Conservation (phyloP, 306 rosid species). For the Fragaria vesca region DNA sequence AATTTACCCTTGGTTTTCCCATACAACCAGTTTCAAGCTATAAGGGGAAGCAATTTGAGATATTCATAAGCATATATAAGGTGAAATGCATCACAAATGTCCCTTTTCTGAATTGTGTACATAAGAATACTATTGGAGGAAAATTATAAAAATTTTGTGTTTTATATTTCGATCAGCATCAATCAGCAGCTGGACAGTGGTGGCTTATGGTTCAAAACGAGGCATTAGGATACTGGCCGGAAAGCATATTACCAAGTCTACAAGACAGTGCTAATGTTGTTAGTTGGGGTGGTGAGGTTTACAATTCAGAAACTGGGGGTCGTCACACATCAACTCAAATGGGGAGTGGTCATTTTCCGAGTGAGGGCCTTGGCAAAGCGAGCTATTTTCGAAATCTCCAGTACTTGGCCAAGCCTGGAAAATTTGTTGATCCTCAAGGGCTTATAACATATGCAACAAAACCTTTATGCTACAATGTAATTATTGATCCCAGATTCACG, state of each 20-base stretch:
- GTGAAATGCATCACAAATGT: neutral
- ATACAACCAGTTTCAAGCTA: conserved; percentile 16
- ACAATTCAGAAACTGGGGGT: neutral
- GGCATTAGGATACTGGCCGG: conserved; percentile 34
- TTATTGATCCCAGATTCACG: neutral
- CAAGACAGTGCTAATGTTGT: neutral
- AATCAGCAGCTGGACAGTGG: conserved; percentile 27
- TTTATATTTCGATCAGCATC: neutral
- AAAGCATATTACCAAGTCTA: conserved; percentile 2
- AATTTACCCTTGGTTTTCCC: neutral
- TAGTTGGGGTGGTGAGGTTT: conserved; percentile 28
- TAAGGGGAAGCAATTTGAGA: conserved; percentile 6
- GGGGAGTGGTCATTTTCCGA: conserved; percentile 34
- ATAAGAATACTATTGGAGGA: no score
- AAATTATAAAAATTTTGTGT: neutral
- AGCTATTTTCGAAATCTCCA: conserved; percentile 20
- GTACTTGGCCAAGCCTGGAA: neutral
- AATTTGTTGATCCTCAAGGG: neutral
- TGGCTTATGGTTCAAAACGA: conserved; percentile 15
- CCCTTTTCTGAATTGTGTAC: no score
- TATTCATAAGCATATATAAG: conserved; percentile 12
- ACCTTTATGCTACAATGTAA: conserved; percentile 19
- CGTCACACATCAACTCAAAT: conserved; percentile 30
- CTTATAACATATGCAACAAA: neutral
- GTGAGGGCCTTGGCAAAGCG: conserved; percentile 23